phyloP scores from a whole-genome alignment of 129 eudicot genomes.

The Apium graveolens region DNA sequence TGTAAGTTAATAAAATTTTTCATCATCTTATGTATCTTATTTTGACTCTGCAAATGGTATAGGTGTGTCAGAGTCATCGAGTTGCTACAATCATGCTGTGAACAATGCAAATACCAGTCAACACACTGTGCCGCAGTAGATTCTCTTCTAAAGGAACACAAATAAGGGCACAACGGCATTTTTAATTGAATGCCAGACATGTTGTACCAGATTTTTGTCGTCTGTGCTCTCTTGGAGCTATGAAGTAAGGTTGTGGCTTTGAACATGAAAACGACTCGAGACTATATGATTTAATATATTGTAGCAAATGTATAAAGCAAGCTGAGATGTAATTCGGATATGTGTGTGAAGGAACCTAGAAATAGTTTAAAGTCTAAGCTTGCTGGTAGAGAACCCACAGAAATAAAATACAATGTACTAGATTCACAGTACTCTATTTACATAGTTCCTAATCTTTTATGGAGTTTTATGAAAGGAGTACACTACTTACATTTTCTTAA shows the following conservation, averaged over 20 bases:
- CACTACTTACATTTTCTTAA: background rate
- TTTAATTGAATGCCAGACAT: background rate
- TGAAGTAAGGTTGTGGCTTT: background rate
- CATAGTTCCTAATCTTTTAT: background rate
- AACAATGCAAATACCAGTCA: conserved; percentile 64
- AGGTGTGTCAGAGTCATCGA: conserved; percentile 75
- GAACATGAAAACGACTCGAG: background rate
- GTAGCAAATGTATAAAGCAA: background rate
- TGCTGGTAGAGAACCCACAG: background rate
- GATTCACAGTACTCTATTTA: background rate
- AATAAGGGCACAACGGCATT: conserved; percentile 20
- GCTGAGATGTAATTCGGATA: background rate
- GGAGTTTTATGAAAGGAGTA: background rate
- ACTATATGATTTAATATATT: background rate
- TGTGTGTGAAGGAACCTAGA: background rate
- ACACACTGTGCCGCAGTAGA: conserved; percentile 90
- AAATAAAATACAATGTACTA: background rate
- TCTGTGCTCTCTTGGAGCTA: background rate
- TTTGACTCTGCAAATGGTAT: conserved; percentile 5
- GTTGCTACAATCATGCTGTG: conserved; percentile 73
- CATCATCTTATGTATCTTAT: background rate
- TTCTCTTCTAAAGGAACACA: conserved; percentile 64
- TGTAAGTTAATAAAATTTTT: background rate
- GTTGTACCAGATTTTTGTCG: background rate
- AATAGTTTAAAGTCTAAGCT: background rate